These are phyloP conservation scores for Apodospora peruviana DNA, from an alignment of 495 filamentous ascomycete genomes.

Conservation along the genomic window DNA sequence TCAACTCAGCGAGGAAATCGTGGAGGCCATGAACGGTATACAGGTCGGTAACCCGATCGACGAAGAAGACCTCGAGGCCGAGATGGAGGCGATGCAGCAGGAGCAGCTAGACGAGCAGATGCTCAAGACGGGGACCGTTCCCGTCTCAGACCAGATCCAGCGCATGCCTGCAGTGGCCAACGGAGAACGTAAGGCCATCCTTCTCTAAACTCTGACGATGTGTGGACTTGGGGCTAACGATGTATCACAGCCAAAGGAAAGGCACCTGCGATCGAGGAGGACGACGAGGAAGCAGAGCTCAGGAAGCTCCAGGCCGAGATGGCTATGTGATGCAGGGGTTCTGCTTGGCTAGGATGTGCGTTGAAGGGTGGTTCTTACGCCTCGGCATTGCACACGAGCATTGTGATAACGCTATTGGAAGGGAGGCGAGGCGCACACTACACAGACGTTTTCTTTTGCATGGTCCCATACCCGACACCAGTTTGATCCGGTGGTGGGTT, in stretches of 20 bases:
- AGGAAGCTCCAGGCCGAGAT: constrained; percentile 93
- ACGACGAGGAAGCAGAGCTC: constrained; percentile 94
- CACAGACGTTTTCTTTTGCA: background rate
- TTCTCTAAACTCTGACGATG: no score
- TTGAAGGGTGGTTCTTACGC: background rate
- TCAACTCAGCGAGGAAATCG: constrained; percentile 87
- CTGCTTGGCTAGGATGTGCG: background rate
- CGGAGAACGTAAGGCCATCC: constrained; percentile 63
- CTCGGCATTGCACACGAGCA: background rate
- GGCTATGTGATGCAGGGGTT: constrained; percentile 57
- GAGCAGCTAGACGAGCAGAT: constrained; percentile 89
- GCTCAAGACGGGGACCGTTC: constrained; percentile 74
- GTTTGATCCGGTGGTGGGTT: background rate
- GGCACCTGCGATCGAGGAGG: constrained; percentile 59
- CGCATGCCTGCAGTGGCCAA: constrained; percentile 66
- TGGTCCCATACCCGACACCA: no score
- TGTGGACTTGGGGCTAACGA: constrained; percentile 24
- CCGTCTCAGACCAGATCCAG: constrained; percentile 59
- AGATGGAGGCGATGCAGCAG: constrained; percentile 74
- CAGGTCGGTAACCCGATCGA: constrained; percentile 69
- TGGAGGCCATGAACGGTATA: constrained; percentile 69
- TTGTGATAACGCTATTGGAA: background rate
- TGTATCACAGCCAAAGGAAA: constrained; percentile 51
- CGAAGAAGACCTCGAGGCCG: constrained; percentile 77
- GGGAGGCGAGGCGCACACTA: background rate